Conservation (phyloP, 768 basidiomycete genomes). For the Pluteus cervinus region DNA sequence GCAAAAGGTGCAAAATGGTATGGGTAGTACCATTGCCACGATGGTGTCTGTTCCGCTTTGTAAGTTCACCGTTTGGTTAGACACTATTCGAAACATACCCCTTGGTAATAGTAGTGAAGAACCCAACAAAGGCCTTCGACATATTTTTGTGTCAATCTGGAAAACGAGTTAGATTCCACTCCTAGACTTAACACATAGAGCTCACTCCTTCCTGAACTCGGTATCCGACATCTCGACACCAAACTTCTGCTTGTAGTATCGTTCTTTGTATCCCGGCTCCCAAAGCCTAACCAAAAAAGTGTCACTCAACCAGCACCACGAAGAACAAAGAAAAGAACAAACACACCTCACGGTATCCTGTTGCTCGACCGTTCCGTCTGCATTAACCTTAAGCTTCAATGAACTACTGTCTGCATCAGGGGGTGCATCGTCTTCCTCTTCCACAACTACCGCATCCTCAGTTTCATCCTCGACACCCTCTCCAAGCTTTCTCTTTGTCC, state of each 20-base stretch:
- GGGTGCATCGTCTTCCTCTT: conserved; percentile 46
- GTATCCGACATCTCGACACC: conserved; percentile 63
- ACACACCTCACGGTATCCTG: conserved; percentile 89
- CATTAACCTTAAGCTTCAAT: conserved; percentile 67
- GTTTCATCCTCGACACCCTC: conserved; percentile 34
- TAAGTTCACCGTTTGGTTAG: too few species aligned
- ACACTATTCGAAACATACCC: too few species aligned
- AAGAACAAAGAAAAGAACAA: conserved; percentile 11
- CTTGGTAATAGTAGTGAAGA: conserved; percentile 96
- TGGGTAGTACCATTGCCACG: conserved; percentile 99
- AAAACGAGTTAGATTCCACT: conserved; percentile 7
- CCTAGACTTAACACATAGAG: conserved; percentile 7
- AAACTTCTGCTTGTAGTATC: conserved; percentile 95
- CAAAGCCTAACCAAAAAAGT: conserved; percentile 66
- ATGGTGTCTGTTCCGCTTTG: conserved; percentile 54
- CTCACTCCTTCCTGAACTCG: conserved; percentile 70
- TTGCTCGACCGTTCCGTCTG: conserved; percentile 93
- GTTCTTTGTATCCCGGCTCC: conserved; percentile 93
- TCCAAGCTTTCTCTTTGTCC: conserved; percentile 43
- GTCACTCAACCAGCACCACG: neutral
- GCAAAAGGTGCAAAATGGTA: conserved; percentile 99
- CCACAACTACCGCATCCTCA: conserved; percentile 37
- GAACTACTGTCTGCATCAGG: conserved; percentile 32
- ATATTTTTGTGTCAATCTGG: conserved; percentile 76
- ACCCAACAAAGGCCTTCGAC: conserved; percentile 97